A percentile compares a stretch with the other conserved stretches of the same genome.
These are phyloP conservation scores for Alternaria rosae DNA, from an alignment of 2,329 filamentous ascomycete genomes.

Conservation along the genomic window DNA sequence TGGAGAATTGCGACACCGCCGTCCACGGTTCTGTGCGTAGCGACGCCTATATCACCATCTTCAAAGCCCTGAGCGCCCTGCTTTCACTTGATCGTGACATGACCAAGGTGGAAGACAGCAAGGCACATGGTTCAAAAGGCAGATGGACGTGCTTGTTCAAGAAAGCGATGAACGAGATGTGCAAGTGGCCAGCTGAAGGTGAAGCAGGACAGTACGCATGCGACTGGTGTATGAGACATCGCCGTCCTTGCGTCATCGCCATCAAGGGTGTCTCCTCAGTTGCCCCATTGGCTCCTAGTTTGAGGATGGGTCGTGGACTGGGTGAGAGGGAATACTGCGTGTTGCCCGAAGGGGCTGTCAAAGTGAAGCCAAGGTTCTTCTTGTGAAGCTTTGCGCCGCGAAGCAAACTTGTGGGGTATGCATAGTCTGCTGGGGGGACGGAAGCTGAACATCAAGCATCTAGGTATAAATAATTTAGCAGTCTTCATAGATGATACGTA, in stretches of 20 bases:
- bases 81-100: background rate
- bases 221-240: background rate
- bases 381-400: background rate
- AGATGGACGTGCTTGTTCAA: background rate
- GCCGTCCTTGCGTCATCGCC: background rate
- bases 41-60: background rate
- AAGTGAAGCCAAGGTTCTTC: background rate
- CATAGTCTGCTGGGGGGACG: background rate
- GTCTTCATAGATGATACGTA: no score
- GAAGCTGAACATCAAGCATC: background rate
- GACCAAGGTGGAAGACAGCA: background rate
- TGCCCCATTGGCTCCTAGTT: background rate
- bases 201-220: background rate
- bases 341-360: background rate
- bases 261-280: background rate
- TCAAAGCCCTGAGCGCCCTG: background rate
- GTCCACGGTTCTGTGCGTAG: background rate
- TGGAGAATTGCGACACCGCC: background rate
- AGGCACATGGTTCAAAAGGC: background rate
- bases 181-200: background rate
- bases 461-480: background rate
- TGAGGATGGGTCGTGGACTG: background rate
- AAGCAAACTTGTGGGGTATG: background rate
- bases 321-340: background rate
- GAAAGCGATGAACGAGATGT: background rate